Evolutionary conservation across 441 rosid species (phyloP).

Genomic region (Breynia disticha): DNA sequence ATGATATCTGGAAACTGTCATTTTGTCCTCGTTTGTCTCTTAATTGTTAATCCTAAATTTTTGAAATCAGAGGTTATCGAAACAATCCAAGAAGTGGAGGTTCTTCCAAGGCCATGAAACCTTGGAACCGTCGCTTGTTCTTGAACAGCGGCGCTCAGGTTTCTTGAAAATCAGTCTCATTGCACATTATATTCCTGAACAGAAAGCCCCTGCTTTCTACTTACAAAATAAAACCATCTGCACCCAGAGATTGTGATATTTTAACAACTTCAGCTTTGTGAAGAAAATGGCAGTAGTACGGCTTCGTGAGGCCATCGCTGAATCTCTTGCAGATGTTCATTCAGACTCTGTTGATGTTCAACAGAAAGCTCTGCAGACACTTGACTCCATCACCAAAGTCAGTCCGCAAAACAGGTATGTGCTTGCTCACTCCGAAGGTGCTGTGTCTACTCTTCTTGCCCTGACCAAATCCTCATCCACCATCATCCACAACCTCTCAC

Average conservation of each 20-base stretch:
- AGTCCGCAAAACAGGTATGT: conserved; percentile 34
- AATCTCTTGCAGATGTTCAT: conserved; percentile 23
- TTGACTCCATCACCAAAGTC: conserved; percentile 39
- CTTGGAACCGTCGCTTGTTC: conserved; percentile 1
- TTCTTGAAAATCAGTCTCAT: no score
- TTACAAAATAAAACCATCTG: background rate
- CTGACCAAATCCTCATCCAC: conserved; percentile 31
- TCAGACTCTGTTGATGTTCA: conserved; percentile 26
- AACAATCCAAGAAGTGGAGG: conserved; percentile 14
- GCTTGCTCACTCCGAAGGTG: conserved; percentile 37
- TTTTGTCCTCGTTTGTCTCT: no score
- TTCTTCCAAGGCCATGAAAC: conserved; percentile 17
- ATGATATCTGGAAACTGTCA: no score
- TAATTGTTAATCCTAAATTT: no score
- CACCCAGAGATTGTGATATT: background rate
- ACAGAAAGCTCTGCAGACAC: conserved; percentile 38
- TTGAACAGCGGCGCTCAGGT: no score
- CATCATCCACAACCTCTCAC: conserved; percentile 23
- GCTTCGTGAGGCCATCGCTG: conserved; percentile 24
- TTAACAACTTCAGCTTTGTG: no score
- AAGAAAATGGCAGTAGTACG: conserved; percentile 22
- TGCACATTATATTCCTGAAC: no score
- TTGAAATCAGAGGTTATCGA: no score
- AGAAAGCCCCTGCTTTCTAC: background rate
- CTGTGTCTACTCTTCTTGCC: conserved; percentile 20